phyloP scores from a whole-genome alignment of 2,329 filamentous ascomycete genomes.

The Fonsecaea erecta region DNA sequence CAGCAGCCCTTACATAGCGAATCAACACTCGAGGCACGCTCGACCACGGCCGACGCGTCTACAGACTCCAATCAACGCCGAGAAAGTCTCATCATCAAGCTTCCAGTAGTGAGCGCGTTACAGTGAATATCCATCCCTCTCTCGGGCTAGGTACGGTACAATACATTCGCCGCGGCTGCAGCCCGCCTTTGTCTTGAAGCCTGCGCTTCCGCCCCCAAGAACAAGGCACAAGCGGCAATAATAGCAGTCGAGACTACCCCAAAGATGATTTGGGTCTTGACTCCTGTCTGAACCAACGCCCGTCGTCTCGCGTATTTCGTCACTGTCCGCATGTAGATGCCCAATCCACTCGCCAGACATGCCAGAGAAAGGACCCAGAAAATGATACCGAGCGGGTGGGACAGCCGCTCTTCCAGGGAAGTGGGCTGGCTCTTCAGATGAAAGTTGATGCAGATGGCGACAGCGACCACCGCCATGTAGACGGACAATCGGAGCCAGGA shows the following conservation, averaged over 20 bases:
- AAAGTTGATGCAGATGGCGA: conserved; percentile 91
- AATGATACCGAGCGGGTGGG: conserved; percentile 79
- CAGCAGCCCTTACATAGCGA: conserved; percentile 11
- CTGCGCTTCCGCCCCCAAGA: conserved; percentile 47
- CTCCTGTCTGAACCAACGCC: conserved; percentile 89
- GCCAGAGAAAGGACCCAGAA: conserved; percentile 83
- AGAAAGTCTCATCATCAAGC: background rate
- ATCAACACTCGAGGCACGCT: conserved; percentile 16
- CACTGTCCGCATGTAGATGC: conserved; percentile 84
- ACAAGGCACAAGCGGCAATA: conserved; percentile 51
- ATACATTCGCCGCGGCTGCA: background rate
- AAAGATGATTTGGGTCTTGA: conserved; percentile 84
- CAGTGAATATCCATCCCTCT: background rate
- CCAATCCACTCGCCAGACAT: conserved; percentile 77
- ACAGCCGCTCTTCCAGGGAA: conserved; percentile 72
- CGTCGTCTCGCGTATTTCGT: conserved; percentile 77
- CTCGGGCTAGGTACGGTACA: background rate
- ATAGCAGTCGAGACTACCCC: conserved; percentile 50
- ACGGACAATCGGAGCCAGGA: conserved; percentile 88
- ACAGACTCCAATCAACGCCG: conserved; percentile 10
- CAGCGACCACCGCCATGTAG: conserved; percentile 86
- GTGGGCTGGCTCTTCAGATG: conserved; percentile 79
- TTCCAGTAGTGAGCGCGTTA: background rate
- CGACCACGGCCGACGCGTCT: conserved; percentile 12
- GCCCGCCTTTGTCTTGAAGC: conserved; percentile 16